Base-by-base conservation (phyloP, 1,139 yeast genomes). In the Geotrichum klebahnii region DNA sequence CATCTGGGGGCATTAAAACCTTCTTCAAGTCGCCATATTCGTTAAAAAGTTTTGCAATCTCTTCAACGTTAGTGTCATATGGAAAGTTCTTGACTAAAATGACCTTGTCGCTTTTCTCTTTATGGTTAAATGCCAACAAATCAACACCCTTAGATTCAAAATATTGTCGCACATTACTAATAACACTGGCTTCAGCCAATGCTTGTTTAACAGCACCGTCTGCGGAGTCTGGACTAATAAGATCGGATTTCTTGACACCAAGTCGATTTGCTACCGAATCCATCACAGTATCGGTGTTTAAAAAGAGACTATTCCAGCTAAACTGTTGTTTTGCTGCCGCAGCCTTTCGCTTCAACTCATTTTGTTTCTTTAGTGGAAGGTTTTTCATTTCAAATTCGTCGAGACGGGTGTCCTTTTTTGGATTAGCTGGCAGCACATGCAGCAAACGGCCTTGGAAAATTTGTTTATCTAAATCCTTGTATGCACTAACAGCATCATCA, bases 161-260 rank as follows among this genome's bases (percentile, higher is more conserved):
- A 67, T 81, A 92, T 59, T 80, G 80, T 62, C 96, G 80, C 12
- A 92, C 96, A 66, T 85, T 94, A 42, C 92, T 94, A 62, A 92
- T 83, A 20, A 90, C 96, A 63, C 89, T 92, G 1, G 97, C 95
- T 71, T 92, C 99, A 0, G 99, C 98, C 57, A 92, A 77, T 0
- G 98, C 97, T 67, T 90, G 97, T 63, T 89, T 88, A n/a, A 92
- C 97, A 1, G 96, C 97, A 46, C 96, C 85, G 57, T 77, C 82
- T 3, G 96, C 78, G 58, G 82, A 85, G 59, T 87, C 84, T 1
- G 96, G 95, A 66, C 92, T 94, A 54, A 92, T 78, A 61, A 92
- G 76, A 55, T 88, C 89, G 2, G 94, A 75, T 65, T 92, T 94
- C 28, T 81, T 67, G 47, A 94, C 75, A 4, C 97, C 97, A 69